Conservation (phyloP, 2,329 filamentous ascomycete genomes). For the Penicillium nordicum region DNA sequence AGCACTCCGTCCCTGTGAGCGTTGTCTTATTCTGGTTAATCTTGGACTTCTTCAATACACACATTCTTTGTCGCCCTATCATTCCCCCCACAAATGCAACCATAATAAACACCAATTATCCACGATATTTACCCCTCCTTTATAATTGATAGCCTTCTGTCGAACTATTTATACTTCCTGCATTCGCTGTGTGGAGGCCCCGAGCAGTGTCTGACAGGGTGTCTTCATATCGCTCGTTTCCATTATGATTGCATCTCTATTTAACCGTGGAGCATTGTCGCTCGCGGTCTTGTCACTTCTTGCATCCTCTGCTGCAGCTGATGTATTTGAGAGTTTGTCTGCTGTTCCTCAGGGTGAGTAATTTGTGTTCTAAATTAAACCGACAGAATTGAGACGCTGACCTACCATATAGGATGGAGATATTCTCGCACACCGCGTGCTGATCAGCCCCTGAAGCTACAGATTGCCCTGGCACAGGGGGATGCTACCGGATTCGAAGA, state of each 20-base stretch:
- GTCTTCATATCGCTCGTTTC: slow-evolving; percentile 8
- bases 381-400: not conserved
- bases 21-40: not conserved
- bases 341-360: slow-evolving; percentile 34
- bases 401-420: slow-evolving; percentile 32
- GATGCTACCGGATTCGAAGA: slow-evolving; percentile 42
- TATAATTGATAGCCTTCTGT: not conserved
- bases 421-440: slow-evolving; percentile 27
- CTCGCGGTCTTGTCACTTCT: slow-evolving; percentile 30
- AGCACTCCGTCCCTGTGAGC: not conserved
- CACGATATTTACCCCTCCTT: slow-evolving; percentile 9
- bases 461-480: slow-evolving; percentile 38
- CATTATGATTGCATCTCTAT: slow-evolving; percentile 27
- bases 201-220: not conserved
- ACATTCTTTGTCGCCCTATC: slow-evolving; percentile 4
- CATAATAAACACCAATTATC: slow-evolving; percentile 21
- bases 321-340: slow-evolving; percentile 36
- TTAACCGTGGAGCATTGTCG: slow-evolving; percentile 28
- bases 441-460: slow-evolving; percentile 30
- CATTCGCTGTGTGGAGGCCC: not conserved
- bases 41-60: not conserved
- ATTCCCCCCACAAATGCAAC: slow-evolving; percentile 23
- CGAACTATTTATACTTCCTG: slow-evolving; percentile 16
- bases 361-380: not conserved
- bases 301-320: slow-evolving; percentile 27